These are phyloP conservation scores for Camelina laxa DNA, from an alignment of 345 rosid genomes.

Conservation along the genomic window DNA sequence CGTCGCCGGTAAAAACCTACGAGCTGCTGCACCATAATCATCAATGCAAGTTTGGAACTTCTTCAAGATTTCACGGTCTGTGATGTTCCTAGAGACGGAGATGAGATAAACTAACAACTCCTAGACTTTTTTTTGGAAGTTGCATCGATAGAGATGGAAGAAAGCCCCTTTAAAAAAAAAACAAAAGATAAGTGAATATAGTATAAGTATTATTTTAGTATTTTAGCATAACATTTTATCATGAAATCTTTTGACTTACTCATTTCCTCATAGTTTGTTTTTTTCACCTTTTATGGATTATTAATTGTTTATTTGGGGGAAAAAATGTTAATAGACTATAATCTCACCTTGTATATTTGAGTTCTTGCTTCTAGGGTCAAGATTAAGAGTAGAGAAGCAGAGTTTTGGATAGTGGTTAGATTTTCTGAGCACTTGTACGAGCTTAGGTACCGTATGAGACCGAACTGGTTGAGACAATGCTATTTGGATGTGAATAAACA, in stretches of 20 bases:
- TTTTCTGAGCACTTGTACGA: conserved; percentile 1
- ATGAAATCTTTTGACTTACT: no score
- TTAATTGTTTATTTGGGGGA: no score
- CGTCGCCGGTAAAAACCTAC: conserved; percentile 27
- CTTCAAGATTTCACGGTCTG: neutral
- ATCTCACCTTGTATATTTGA: conserved; percentile 34
- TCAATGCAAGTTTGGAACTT: conserved; percentile 35
- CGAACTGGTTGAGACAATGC: conserved; percentile 16
- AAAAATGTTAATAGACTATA: no score
- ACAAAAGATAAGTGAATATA: no score
- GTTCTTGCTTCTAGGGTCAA: conserved; percentile 31
- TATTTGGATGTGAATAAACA: conserved; percentile 32
- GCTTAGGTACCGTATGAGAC: no score
- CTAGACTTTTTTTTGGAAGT: conserved; percentile 29
- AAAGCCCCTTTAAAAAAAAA: conserved; percentile 28
- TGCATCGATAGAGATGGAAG: conserved; percentile 32
- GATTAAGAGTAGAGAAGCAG: conserved; percentile 36
- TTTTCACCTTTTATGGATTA: no score
- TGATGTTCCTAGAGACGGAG: neutral
- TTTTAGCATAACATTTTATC: no score
- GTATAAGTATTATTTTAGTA: no score
- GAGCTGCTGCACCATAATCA: conserved; percentile 17
- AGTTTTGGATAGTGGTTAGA: conserved; percentile 25
- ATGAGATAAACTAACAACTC: neutral
- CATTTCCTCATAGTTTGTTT: no score